Evolutionary conservation across 2,329 filamentous ascomycete genomes (phyloP).

Genomic region (Scedosporium minutisporum): DNA sequence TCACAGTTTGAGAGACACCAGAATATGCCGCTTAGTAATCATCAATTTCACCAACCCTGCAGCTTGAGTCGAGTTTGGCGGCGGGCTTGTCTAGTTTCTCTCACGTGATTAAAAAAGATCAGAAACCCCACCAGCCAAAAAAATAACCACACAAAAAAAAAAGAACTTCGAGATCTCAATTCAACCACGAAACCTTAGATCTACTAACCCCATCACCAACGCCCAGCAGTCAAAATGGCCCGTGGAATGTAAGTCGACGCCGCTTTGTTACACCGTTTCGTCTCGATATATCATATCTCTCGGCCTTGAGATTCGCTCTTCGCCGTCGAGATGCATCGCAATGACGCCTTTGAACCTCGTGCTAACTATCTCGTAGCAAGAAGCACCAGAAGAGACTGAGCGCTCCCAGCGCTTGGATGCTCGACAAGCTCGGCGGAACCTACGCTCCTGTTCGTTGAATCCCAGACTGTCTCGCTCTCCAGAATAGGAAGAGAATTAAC

Average conservation of each 20-base stretch:
- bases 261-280: background rate
- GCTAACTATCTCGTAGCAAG: slow-evolving; percentile 53
- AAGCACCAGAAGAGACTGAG: slow-evolving; percentile 99
- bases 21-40: no score
- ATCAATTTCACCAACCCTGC: no score
- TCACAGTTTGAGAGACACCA: no score
- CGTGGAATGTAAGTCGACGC: slow-evolving; percentile 49
- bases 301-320: background rate
- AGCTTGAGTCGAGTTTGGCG: no score
- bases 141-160: slow-evolving; percentile 7
- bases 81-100: background rate
- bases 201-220: slow-evolving; percentile 20
- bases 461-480: background rate
- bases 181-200: background rate
- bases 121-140: slow-evolving; percentile 5
- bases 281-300: background rate
- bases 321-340: background rate
- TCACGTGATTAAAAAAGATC: slow-evolving; percentile 1
- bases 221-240: slow-evolving; percentile 46
- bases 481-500: background rate
- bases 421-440: slow-evolving; percentile 97
- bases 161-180: background rate
- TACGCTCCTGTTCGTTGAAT: slow-evolving; percentile 49
- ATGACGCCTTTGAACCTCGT: background rate
- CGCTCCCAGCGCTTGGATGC: slow-evolving; percentile 98